phyloP scores from a whole-genome alignment of 768 basidiomycete genomes.

The Amanita fuliginea region DNA sequence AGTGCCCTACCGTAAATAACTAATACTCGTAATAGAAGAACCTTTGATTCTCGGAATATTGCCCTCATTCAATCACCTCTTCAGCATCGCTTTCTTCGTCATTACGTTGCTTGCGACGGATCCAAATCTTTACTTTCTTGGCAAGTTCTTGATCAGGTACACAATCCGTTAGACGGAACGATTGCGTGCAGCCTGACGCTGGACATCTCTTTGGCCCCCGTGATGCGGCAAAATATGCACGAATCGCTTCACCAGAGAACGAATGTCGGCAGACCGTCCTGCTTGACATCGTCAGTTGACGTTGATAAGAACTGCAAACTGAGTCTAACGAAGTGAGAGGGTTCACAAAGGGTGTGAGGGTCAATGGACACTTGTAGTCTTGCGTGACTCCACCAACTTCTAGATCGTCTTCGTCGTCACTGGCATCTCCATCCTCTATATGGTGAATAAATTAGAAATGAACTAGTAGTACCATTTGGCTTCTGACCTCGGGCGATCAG shows the following conservation, averaged over 20 bases:
- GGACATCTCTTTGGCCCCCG: constrained; percentile 42
- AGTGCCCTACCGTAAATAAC: background rate
- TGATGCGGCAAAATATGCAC: constrained; percentile 38
- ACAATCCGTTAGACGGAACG: constrained; percentile 40
- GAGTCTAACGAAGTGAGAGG: constrained; percentile 73
- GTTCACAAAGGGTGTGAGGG: constrained; percentile 51
- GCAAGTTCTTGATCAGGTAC: constrained; percentile 45
- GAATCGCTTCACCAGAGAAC: constrained; percentile 66
- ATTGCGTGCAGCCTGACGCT: constrained; percentile 58
- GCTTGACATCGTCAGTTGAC: background rate
- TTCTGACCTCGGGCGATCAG: constrained; percentile 55
- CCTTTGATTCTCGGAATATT: background rate
- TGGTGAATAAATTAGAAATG: background rate
- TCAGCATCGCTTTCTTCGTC: constrained; percentile 53
- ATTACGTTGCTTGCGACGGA: constrained; percentile 38
- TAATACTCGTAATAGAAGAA: background rate
- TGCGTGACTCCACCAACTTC: constrained; percentile 81
- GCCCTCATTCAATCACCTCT: constrained; percentile 34
- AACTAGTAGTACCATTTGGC: background rate
- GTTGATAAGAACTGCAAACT: background rate
- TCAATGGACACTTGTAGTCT: constrained; percentile 78
- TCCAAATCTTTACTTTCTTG: constrained; percentile 47
- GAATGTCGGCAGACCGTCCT: constrained; percentile 72
- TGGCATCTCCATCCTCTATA: constrained; percentile 73
- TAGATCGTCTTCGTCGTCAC: constrained; percentile 74